phyloP scores from a whole-genome alignment of 2,329 filamentous ascomycete genomes.

The Ascochyta pisi region DNA sequence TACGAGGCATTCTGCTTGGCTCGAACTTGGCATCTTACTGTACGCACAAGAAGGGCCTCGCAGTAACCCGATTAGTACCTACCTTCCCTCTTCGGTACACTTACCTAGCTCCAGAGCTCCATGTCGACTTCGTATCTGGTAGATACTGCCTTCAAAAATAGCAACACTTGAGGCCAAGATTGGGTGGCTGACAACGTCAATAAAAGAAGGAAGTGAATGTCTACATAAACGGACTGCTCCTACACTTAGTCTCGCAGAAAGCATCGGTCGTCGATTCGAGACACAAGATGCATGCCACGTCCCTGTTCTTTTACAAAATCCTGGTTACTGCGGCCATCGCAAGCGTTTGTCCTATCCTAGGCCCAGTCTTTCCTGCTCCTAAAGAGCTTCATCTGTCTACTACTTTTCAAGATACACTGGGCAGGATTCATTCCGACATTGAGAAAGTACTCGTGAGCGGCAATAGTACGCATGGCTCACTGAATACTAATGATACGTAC shows the following conservation, averaged over 20 bases:
- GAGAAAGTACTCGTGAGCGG: conserved; percentile 11
- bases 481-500: conserved; percentile 17
- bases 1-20: conserved; percentile 1
- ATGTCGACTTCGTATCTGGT: background rate
- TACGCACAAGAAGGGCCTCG: background rate
- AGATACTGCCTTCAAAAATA: background rate
- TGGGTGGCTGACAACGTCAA: background rate
- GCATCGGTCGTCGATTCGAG: background rate
- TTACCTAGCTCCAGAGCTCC: background rate
- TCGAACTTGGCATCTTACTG: conserved; percentile 9
- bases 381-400: background rate
- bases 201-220: background rate
- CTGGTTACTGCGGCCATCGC: background rate
- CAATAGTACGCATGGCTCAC: conserved; percentile 11
- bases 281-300: background rate
- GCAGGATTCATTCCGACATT: conserved; percentile 1
- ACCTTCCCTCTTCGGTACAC: conserved; percentile 5
- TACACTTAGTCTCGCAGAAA: background rate
- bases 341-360: conserved; percentile 15
- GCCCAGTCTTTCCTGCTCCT: conserved; percentile 17
- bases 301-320: background rate
- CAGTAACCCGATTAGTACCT: background rate
- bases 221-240: background rate
- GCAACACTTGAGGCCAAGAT: background rate
- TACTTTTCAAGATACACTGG: conserved; percentile 7